Evolutionary conservation across 2,329 filamentous ascomycete species (phyloP), one percentile per base, ranked within the genome.

Genomic region (Cylindrodendrum hubeiense): DNA sequence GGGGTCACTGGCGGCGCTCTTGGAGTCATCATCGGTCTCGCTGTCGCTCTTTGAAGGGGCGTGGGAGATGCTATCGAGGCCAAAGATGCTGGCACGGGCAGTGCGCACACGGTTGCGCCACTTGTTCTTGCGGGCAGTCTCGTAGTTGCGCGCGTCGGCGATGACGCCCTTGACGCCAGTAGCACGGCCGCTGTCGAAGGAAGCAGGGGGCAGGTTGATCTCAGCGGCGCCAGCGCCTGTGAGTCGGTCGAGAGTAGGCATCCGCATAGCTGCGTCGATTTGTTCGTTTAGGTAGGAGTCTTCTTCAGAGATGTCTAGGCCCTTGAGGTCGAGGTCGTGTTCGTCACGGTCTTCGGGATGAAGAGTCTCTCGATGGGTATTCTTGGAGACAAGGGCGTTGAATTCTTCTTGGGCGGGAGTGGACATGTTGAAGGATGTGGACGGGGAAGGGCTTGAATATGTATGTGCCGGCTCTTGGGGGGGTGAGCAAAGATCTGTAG

Each of bases 121-220:
- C 68, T 86, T 87, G 71, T 75, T 80, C 74, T 85, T 85, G 71
- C 86, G 85, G 13, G 91, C 91, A 74, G 88, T 85, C 80, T 93
- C 91, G 79, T 91, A 95, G 74, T 90, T 89, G 74, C 92, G 87
- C 39, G 93, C 93, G 77, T 96, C 93, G 72, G 93, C 92, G 75
- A 96, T 95, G 79, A 96, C 93, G 67, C 93, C 93, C 83, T 95
- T 95, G 71, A 94, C 93, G 50, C 93, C 93, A 3, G 93, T 95
- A 71, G 92, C 90, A 70, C 89, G 87, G 63, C 91, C 90, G 57
- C 83, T 88, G 77, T 93, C 88, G 74, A 91, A 91, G 60, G 84
- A 86, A 13, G 83, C 82, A 10, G 88, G 89, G 15, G 89, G 89
- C 66, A 92, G 87, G 75, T 85, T 86, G 74, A 93, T 79, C 62